Evolutionary conservation across 73 alveolate species (phyloP).

Genomic region (Stentor coeruleus): DNA sequence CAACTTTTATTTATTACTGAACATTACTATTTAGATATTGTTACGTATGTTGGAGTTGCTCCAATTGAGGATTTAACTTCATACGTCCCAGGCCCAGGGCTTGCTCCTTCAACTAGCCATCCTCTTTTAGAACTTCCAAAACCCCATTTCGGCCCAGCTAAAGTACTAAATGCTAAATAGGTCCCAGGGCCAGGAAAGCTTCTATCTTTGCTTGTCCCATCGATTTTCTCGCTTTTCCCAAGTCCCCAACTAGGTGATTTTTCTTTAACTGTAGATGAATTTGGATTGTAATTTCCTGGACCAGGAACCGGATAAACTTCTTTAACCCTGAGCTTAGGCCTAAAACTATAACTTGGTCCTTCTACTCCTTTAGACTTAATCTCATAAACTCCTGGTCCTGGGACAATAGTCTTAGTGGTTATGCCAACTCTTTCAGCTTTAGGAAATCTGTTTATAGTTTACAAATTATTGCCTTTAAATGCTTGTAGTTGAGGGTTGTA

Average conservation of each 20-base stretch:
- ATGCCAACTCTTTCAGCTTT: too few species aligned
- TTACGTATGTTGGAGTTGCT: too few species aligned
- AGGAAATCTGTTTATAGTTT: neutral
- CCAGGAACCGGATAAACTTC: neutral
- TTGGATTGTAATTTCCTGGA: neutral
- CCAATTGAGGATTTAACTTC: neutral
- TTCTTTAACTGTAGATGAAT: neutral
- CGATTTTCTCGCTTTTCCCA: neutral
- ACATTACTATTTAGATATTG: too few species aligned
- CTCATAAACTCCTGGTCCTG: constrained; percentile 2
- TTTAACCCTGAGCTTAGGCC: neutral
- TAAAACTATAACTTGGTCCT: neutral
- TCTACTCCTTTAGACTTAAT: neutral
- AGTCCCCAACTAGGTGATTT: neutral
- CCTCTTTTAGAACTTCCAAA: neutral
- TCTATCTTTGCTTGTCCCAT: neutral
- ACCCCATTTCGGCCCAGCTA: neutral
- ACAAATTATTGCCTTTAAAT: neutral
- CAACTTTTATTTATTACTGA: too few species aligned
- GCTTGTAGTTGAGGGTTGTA: too few species aligned
- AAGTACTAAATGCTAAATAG: neutral
- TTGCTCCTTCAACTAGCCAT: too few species aligned
- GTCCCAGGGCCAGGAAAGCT: neutral
- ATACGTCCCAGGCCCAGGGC: constrained; percentile 6
- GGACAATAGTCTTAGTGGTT: neutral